Evolutionary conservation across 768 basidiomycete species (phyloP), one percentile per base, ranked within the genome.

Genomic region (Cyclocybe aegerita): DNA sequence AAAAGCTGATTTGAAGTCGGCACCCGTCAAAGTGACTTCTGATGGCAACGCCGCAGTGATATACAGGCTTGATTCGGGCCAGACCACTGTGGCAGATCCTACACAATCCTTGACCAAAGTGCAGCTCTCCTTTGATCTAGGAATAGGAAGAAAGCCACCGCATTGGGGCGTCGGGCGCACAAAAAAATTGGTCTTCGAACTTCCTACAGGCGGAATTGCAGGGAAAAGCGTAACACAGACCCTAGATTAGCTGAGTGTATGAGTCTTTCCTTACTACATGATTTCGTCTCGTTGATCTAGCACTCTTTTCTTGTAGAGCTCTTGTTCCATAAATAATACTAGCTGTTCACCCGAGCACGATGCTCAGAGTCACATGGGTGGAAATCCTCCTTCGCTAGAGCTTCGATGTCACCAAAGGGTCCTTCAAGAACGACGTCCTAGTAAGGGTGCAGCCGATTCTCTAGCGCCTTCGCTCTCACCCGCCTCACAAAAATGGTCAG

Each of bases 31-130:
- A 4, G 55, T 76, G 17, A 61, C 68, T 14, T 58, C 70, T 1
- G 72, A 69, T 36, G 75, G 66, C 8, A 79, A 78, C 15, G 60
- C 71, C 4, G 73, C 70, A 2, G 47, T 84, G 9, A 71, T 82
- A 7, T 77, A 78, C 52, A 61, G 71, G 10, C 39, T 74, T 15
- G 55, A 66, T 8, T 66, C 70, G 1, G 71, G 77, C 32, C 69
- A 67, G 16, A 53, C 88, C 31, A 79, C 77, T 0, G 73, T 86
- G 9, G 78, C 86, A 0, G 86, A 89, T 61, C 87, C 86, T 4
- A 82, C 83, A 1, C 86, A 89, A 60, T 71, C 71, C 0, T 57
- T 80, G 17, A 46, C 53, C 4, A 55, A 60, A 2, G 61, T 78
- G 0, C 60, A 67, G 17, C 54, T 84, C 42, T 69, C 64, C 1